phyloP scores from a whole-genome alignment of 1,139 yeast species.

The Suhomyces anneliseae region DNA sequence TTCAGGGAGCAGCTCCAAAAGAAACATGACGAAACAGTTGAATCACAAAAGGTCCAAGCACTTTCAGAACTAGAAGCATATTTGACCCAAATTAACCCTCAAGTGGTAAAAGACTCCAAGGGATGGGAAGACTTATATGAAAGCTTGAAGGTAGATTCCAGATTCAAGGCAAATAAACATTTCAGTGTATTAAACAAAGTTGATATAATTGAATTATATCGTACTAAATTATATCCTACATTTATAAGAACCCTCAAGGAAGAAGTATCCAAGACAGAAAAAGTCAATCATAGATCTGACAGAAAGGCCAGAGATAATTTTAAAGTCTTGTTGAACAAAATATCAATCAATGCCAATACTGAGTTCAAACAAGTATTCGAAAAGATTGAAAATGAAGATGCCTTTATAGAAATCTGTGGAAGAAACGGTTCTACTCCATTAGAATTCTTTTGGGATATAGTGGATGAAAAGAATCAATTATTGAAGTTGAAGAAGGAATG shows the following conservation, averaged over 20 bases:
- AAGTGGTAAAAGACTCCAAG: conserved; percentile 28
- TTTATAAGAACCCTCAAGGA: conserved; percentile 36
- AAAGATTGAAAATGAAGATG: conserved; percentile 52
- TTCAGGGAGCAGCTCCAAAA: conserved; percentile 44
- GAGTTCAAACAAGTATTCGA: conserved; percentile 60
- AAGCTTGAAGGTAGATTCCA: conserved; percentile 43
- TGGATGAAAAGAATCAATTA: conserved; percentile 60
- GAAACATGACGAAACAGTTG: conserved; percentile 34
- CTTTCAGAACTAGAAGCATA: conserved; percentile 52
- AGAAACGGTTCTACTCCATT: conserved; percentile 78
- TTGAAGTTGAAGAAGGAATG: conserved; percentile 61
- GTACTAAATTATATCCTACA: conserved; percentile 44
- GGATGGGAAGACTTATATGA: conserved; percentile 49
- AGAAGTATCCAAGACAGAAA: conserved; percentile 35
- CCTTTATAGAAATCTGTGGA: conserved; percentile 67
- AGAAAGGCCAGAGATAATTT: conserved; percentile 65
- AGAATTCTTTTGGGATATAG: conserved; percentile 75
- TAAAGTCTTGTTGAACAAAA: conserved; percentile 42
- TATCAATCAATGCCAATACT: conserved; percentile 53
- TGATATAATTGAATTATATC: conserved; percentile 61
- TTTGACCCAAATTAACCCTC: conserved; percentile 36
- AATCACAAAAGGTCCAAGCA: conserved; percentile 47
- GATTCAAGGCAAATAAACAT: conserved; percentile 61
- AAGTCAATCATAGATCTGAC: conserved; percentile 53
- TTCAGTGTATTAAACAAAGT: conserved; percentile 51